A percentile compares a stretch with the other conserved stretches of the same genome.
Evolutionary conservation across 2,329 filamentous ascomycete species (phyloP).

Genomic region (Lasiodiplodia sp.): DNA sequence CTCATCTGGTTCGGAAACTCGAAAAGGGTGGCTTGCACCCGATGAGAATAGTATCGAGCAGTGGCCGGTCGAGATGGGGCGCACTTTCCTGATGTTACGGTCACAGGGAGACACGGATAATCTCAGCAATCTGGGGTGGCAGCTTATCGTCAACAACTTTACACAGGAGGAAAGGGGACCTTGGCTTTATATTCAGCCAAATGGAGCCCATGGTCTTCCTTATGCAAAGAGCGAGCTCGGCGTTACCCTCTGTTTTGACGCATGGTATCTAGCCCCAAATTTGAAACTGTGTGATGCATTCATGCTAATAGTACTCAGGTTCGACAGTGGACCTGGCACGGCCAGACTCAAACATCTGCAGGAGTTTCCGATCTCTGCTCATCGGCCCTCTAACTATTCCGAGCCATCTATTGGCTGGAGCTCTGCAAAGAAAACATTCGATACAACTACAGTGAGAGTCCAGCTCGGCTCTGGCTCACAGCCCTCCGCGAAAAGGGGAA

Average conservation of each 20-base stretch:
- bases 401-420: slow-evolving; percentile 3
- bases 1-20: neutral
- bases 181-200: neutral
- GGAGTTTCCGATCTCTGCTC: neutral
- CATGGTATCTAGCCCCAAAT: neutral
- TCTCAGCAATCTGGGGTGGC: neutral
- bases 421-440: neutral
- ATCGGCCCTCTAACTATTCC: neutral
- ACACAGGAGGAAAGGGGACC: neutral
- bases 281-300: neutral
- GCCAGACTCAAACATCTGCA: neutral
- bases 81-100: neutral
- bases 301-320: neutral
- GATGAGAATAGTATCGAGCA: neutral
- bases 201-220: neutral
- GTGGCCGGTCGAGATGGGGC: slow-evolving; percentile 6
- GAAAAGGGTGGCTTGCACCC: neutral
- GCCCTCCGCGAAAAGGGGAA: neutral
- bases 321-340: neutral
- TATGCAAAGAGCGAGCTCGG: neutral
- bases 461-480: neutral
- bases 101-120: neutral
- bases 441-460: neutral
- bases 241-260: slow-evolving; percentile 1
- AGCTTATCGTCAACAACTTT: neutral